A percentile compares a stretch with the other conserved stretches of the same genome.
phyloP scores from a whole-genome alignment of 1,139 yeast genomes.

The Geotrichum macrosporum region DNA sequence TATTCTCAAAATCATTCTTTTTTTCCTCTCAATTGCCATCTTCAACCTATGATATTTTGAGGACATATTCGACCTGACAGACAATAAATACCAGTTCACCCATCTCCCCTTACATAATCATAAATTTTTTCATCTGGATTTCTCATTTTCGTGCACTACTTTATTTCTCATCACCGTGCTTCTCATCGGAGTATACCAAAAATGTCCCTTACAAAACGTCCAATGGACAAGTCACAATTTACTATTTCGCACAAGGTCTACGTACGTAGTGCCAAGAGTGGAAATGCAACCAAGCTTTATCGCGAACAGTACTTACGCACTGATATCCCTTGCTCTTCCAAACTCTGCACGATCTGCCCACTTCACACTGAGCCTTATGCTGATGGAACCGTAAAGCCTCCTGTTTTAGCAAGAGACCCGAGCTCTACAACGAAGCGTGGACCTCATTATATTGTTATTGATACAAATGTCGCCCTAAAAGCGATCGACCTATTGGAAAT shows the following conservation, averaged over 20 bases:
- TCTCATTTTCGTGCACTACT: too few species aligned
- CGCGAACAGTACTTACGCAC: slow-evolving; percentile 89
- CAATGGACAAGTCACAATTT: slow-evolving; percentile 21
- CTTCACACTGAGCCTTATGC: slow-evolving; percentile 39
- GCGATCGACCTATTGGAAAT: slow-evolving; percentile 89
- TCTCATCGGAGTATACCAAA: too few species aligned
- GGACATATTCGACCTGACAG: too few species aligned
- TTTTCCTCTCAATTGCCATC: too few species aligned
- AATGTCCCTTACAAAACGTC: slow-evolving; percentile 25
- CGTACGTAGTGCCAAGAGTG: slow-evolving; percentile 76
- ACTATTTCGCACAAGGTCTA: slow-evolving; percentile 70
- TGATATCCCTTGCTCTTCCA: slow-evolving; percentile 88
- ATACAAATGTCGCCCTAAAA: slow-evolving; percentile 81
- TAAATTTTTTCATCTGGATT: not conserved
- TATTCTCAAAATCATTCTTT: too few species aligned
- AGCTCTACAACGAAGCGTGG: slow-evolving; percentile 54
- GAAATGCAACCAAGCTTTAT: slow-evolving; percentile 85
- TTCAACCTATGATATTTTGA: too few species aligned
- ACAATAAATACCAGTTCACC: too few species aligned
- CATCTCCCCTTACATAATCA: too few species aligned
- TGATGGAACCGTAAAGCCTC: slow-evolving; percentile 43
- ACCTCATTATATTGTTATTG: slow-evolving; percentile 75
- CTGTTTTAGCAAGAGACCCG: slow-evolving; percentile 46
- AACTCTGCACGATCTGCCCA: slow-evolving; percentile 58
- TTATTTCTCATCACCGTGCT: too few species aligned